phyloP scores from a whole-genome alignment of 495 filamentous ascomycete genomes.

The Penicillium odoratum region DNA sequence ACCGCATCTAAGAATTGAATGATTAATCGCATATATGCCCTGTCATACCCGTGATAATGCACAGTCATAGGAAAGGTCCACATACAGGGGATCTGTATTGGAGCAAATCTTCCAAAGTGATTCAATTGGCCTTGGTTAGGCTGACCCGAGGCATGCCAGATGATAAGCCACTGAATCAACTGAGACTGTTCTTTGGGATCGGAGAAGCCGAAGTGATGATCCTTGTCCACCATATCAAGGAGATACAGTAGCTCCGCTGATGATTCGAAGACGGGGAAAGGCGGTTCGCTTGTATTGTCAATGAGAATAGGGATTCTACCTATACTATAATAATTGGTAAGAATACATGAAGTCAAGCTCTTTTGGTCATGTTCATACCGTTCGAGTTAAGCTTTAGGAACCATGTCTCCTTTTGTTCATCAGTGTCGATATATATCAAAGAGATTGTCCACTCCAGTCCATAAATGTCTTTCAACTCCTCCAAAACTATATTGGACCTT shows the following conservation, averaged over 20 bases:
- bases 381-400: slow-evolving; percentile 43
- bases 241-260: neutral
- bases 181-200: slow-evolving; percentile 29
- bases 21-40: neutral
- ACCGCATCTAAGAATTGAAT: neutral
- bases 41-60: neutral
- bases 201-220: neutral
- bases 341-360: too few species aligned
- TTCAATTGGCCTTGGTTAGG: slow-evolving; percentile 33
- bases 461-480: slow-evolving; percentile 34
- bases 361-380: neutral
- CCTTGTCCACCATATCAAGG: neutral
- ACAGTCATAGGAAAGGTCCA: neutral
- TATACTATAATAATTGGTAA: neutral
- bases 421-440: slow-evolving; percentile 53
- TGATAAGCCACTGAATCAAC: slow-evolving; percentile 31
- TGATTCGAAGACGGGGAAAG: neutral
- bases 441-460: slow-evolving; percentile 54
- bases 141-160: slow-evolving; percentile 38
- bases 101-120: slow-evolving; percentile 23
- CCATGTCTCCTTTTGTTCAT: slow-evolving; percentile 61
- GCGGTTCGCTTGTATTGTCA: neutral
- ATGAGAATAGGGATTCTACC: neutral
- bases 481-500: neutral
- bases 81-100: slow-evolving; percentile 6